Evolutionary conservation across 1,139 yeast species (phyloP), one percentile per base, ranked within the genome.

Genomic region (Yamadazyma jaroonii): DNA sequence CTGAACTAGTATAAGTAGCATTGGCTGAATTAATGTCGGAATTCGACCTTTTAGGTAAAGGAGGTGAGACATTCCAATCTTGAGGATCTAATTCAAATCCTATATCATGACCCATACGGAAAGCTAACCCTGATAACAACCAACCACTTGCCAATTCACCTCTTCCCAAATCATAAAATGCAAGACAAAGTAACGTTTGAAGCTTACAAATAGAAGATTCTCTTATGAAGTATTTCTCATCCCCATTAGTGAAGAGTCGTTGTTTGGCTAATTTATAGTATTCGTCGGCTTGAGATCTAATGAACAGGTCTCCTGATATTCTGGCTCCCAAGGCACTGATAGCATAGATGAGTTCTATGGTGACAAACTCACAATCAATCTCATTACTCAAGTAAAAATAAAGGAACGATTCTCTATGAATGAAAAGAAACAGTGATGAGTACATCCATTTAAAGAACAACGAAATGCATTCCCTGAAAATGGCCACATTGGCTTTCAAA

Each of bases 21-120:
- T n/a, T n/a, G n/a, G n/a, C n/a, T n/a, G n/a, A n/a, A n/a, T n/a
- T n/a, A n/a, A n/a, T n/a, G n/a, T n/a, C n/a, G n/a, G n/a, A n/a
- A n/a, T n/a, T n/a, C n/a, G n/a, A n/a, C n/a, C 20, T 17, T 17
- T 17, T 17, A 17, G 36, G 35, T 4, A 30, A 23, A 11, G 38
- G 37, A 7, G 37, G 21, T 3, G 31, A 29, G 8, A 38, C 40
- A 24, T 41, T 35, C 49, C 49, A 46, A 14, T 43, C 41, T 27
- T 43, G 40, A 10, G 49, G 49, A 27, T 46, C 47, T 12, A 44
- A 31, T 31, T 45, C 44, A 28, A 44, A 42, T 14, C 47, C 47
- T 28, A 42, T 27, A 31, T 42, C 47, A 21, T 34, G 32, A 3
- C 47, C 47, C 29, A 42, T 29, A 28, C 46, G 32, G 30, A 42